Evolutionary conservation across 139 green algal genomes (phyloP), one percentile per base, ranked within the genome.

Genomic region (Coelastrella sp.): DNA sequence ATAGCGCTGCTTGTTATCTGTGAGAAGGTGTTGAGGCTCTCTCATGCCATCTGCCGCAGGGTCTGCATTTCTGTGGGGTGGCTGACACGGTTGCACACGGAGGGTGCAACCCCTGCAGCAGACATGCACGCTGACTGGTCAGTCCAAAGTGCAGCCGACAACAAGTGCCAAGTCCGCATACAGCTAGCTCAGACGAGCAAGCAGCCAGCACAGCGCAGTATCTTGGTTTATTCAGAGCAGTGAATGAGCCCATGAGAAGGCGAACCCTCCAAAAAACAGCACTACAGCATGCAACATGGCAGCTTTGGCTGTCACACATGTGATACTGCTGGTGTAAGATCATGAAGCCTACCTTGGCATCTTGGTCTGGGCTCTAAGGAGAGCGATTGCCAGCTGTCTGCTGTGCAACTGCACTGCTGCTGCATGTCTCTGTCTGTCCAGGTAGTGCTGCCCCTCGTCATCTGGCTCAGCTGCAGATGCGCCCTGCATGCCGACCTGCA

Each of bases 371-470:
- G 66, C 84, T 8, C 84, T 20, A 8, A 88, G 68, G 66, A 81
- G 68, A 6, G 84, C 84, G 4, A 88, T 60, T 19, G 84, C 84
- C 49, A 88, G 68, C 20, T 73, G 60, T 27, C 84, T 73, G 15
- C 84, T 75, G 25, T 66, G 84, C 84, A 88, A 68, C 84, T 88
- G 84, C 24, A 88, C 84, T 58, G 84, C 84, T 68, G 84, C 84
- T 70, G 84, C 84, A 24, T 88, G 84, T 9, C 68, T 20, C 84
- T 88, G 84, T 68, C 60, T 59, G 19, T 88, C 68, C 66, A 88
- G 20, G 49, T 82, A 81, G 27, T 88, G 84, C 68, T 70, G 84
- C 4, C 84, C 68, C 49, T 88, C 84, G 0, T 57, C 84, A 59
- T 88, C 84, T 25, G 49, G 49, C 49, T 81, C 66, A 57, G 19